A percentile compares a stretch with the other conserved stretches of the same genome.
Evolutionary conservation across 2,329 filamentous ascomycete genomes (phyloP).

Genomic region (Albophoma yamanashiensis): DNA sequence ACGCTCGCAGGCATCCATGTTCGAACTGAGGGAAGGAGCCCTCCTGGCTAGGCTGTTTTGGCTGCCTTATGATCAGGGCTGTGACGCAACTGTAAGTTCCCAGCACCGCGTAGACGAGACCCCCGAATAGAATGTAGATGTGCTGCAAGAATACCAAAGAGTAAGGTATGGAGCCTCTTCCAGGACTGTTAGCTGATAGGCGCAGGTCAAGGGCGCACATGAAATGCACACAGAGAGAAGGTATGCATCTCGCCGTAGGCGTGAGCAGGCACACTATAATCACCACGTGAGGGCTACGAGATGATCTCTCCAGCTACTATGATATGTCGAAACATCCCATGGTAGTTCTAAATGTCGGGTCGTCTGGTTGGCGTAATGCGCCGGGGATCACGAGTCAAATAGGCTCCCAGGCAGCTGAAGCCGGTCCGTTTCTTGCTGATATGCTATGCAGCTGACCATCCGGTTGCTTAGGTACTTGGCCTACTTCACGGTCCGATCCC

Average conservation of each 20-base stretch:
- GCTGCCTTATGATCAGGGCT: neutral
- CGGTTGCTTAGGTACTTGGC: neutral
- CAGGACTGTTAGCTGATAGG: neutral
- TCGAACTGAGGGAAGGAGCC: neutral
- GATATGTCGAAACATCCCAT: neutral
- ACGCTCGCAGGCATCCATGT: neutral
- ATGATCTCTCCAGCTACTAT: neutral
- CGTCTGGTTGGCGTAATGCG: neutral
- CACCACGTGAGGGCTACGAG: neutral
- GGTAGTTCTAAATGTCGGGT: neutral
- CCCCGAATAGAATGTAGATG: neutral
- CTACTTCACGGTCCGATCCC: too few species aligned
- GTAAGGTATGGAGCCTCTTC: neutral
- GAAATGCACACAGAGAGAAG: neutral
- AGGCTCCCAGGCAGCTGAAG: neutral
- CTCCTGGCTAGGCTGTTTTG: neutral
- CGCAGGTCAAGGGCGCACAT: neutral
- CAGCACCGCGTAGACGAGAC: neutral
- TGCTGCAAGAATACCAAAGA: too few species aligned
- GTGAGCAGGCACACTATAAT: neutral
- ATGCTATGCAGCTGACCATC: neutral
- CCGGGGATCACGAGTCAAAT: neutral
- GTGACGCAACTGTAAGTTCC: neutral
- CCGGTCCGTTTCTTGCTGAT: neutral
- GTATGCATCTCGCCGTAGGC: neutral